Evolutionary conservation across 768 basidiomycete genomes (phyloP).

Genomic region (Trichaptum fuscoviolaceum): DNA sequence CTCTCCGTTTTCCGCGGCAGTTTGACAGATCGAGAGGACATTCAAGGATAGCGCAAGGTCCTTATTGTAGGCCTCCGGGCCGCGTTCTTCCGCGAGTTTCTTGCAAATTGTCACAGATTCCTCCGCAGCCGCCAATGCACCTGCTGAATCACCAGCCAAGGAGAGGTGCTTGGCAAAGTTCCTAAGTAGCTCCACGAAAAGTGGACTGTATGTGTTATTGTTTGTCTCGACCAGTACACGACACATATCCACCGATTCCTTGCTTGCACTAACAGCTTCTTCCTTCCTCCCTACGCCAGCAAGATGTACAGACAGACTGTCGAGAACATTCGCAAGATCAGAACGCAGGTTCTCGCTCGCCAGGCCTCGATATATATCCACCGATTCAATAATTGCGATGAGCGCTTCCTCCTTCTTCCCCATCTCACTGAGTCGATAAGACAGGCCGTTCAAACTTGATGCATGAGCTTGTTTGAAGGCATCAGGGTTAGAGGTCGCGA

Average conservation of each 20-base stretch:
- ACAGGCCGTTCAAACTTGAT: conserved; percentile 5
- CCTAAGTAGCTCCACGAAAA: background rate
- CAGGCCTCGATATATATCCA: conserved; percentile 1
- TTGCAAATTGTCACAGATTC: background rate
- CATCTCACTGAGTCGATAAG: conserved; percentile 4
- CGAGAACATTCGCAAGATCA: conserved; percentile 8
- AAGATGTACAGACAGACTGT: conserved; percentile 9
- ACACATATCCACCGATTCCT: conserved; percentile 5
- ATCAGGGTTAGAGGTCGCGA: conserved; percentile 4
- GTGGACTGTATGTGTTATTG: background rate
- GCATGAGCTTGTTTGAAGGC: conserved; percentile 10
- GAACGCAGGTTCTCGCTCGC: background rate
- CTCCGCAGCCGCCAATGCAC: background rate
- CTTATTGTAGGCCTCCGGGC: background rate
- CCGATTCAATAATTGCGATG: conserved; percentile 6
- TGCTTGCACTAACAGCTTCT: conserved; percentile 9
- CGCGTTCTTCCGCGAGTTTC: background rate
- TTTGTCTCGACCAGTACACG: background rate
- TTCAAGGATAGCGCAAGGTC: conserved; percentile 10
- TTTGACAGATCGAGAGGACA: conserved; percentile 7
- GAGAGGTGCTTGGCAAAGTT: background rate
- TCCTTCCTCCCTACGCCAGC: conserved; percentile 5
- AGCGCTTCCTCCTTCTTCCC: conserved; percentile 12
- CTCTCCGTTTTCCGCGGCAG: background rate
- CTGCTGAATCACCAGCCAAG: background rate